Evolutionary conservation across 495 filamentous ascomycete species (phyloP).

Genomic region (Aspergillus mulundensis): DNA sequence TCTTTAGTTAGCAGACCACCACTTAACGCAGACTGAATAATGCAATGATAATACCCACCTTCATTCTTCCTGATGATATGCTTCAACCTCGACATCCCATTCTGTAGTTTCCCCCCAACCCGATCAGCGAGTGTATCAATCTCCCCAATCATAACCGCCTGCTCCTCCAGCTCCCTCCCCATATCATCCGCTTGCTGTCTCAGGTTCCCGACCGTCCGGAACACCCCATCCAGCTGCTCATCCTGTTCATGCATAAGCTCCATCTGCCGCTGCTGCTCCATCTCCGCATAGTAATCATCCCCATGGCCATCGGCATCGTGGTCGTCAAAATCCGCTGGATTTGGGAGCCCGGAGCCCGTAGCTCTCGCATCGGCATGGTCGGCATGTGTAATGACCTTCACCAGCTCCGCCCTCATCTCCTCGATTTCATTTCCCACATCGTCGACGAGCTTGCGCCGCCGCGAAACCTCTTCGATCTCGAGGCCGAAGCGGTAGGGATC

Average conservation of each 20-base stretch:
- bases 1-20: constrained; percentile 26
- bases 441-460: constrained; percentile 76
- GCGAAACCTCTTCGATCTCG: constrained; percentile 73
- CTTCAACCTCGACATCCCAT: constrained; percentile 78
- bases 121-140: constrained; percentile 79
- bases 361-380: constrained; percentile 16
- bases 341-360: constrained; percentile 48
- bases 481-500: constrained; percentile 89
- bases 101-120: constrained; percentile 79
- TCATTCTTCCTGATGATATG: constrained; percentile 88
- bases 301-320: constrained; percentile 33
- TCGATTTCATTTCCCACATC: constrained; percentile 87
- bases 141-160: constrained; percentile 73
- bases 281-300: constrained; percentile 72
- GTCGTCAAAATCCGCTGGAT: constrained; percentile 63
- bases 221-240: constrained; percentile 86
- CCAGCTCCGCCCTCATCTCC: constrained; percentile 80
- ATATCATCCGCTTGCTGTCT: constrained; percentile 87
- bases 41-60: constrained; percentile 49
- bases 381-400: constrained; percentile 44
- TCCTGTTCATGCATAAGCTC: constrained; percentile 96
- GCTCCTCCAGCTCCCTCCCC: constrained; percentile 93
- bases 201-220: constrained; percentile 85
- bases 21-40: constrained; percentile 1
- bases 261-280: constrained; percentile 87